Base-by-base conservation (phyloP, 1,139 yeast species). In the Yamadazyma sp. region DNA sequence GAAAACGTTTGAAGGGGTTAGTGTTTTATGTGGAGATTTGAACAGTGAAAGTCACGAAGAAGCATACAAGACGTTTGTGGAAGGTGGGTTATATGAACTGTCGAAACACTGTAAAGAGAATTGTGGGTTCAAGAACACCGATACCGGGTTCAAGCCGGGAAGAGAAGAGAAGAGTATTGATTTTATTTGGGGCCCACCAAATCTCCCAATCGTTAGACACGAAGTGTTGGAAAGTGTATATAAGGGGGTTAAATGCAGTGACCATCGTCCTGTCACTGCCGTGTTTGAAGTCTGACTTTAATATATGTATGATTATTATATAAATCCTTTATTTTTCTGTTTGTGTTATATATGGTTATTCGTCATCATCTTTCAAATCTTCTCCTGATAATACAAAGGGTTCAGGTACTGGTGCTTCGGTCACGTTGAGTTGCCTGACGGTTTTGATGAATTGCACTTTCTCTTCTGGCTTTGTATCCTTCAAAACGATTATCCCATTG, bases 401-500 rank as follows among this genome's bases (percentile, higher is more conserved):
- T 50, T 84, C 83, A 25, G 98, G 98, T 37, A 89, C 55, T 36
- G 98, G 96, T 0, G 98, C 98, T 53, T 88, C 95, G 23, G 81
- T 83, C 45, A 80, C 75, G 56, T 81, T 85, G 58, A 79, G 72
- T 61, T 89, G 95, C 64, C 96, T 83, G 23, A 89, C 84, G 1
- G 98, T 91, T 63, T 83, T 86, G 59, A 92, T 86, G 46, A 77
- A 64, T 45, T 81, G 85, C 17, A 76, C 69, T 31, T 83, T 79
- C 54, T 82, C 86, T 4, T 69, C 76, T 3, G 95, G 91, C 40
- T 66, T 69, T 42, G 77, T 77, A 58, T 89, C 98, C 41, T 75
- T 70, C 47, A 92, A 75, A 10, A 94, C 81, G 39, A 91, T 78
- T 34, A 92, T 87, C 38, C 98, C 97, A 38, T 85, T 81, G 40